Percentiles rank a stretch among this genome's conserved stretches.
These are phyloP conservation scores for Calonectria pauciramosa DNA, from an alignment of 2,329 filamentous ascomycete species.

Conservation along the genomic window DNA sequence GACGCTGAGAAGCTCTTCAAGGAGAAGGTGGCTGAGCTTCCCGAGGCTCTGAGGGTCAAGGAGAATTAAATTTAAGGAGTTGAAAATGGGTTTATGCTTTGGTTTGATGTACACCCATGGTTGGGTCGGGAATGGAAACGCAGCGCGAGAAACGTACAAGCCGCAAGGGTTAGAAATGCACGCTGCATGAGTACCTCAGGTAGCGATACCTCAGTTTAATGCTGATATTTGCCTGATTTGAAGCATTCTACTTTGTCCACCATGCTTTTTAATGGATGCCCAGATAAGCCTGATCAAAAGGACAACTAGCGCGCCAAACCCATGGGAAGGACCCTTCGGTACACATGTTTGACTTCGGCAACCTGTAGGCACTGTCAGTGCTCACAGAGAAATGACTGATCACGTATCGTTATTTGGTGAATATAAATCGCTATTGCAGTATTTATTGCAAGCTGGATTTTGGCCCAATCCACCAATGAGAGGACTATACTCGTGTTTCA, in stretches of 20 bases:
- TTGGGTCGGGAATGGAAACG: not conserved
- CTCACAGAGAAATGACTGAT: not conserved
- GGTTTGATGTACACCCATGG: not conserved
- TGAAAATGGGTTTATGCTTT: not conserved
- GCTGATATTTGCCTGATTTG: not conserved
- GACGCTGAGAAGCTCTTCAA: conserved; percentile 87
- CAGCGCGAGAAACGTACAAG: not conserved
- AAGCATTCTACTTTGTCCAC: not conserved
- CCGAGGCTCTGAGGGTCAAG: conserved; percentile 42
- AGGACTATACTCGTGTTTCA: too few species aligned
- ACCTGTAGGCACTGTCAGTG: not conserved
- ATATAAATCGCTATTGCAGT: not conserved
- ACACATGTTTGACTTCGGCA: not conserved
- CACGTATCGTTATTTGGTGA: not conserved
- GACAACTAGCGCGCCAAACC: not conserved
- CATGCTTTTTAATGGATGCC: not conserved
- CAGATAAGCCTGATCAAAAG: not conserved
- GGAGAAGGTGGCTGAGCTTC: conserved; percentile 74
- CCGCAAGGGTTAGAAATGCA: not conserved
- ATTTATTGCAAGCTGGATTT: not conserved
- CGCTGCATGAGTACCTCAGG: not conserved
- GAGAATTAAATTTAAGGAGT: conserved; percentile 29
- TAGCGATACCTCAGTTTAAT: not conserved
- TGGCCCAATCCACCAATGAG: too few species aligned
- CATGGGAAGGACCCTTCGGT: not conserved